Percentiles rank a stretch among this genome's conserved stretches.
phyloP scores from a whole-genome alignment of 768 basidiomycete species.

The Sutorius australiensis region DNA sequence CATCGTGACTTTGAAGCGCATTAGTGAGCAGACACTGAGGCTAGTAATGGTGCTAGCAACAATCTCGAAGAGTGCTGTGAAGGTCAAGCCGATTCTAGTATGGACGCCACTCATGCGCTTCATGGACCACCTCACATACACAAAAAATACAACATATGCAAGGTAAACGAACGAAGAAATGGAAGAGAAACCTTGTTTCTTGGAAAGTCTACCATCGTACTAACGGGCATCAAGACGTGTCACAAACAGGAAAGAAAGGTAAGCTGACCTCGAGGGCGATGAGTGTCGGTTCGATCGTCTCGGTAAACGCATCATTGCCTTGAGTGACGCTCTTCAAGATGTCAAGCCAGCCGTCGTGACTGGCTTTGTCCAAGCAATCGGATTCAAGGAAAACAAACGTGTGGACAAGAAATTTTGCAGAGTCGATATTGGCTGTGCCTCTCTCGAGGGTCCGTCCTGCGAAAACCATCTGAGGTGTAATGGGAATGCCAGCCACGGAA shows the following conservation, averaged over 20 bases:
- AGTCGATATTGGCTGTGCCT: slow-evolving; percentile 50
- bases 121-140: slow-evolving; percentile 74
- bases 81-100: slow-evolving; percentile 84
- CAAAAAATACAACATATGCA: slow-evolving; percentile 71
- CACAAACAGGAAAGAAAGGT: slow-evolving; percentile 11
- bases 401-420: slow-evolving; percentile 67
- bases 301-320: slow-evolving; percentile 35
- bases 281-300: slow-evolving; percentile 41
- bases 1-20: slow-evolving; percentile 85
- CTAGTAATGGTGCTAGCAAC: slow-evolving; percentile 91
- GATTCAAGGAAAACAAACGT: slow-evolving; percentile 81
- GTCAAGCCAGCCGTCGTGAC: slow-evolving; percentile 63
- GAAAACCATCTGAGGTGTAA: slow-evolving; percentile 74
- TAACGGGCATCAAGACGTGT: slow-evolving; percentile 25
- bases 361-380: slow-evolving; percentile 59
- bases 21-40: slow-evolving; percentile 85
- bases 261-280: slow-evolving; percentile 42
- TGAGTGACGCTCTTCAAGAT: slow-evolving; percentile 44
- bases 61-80: slow-evolving; percentile 91
- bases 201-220: slow-evolving; percentile 52
- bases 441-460: slow-evolving; percentile 61
- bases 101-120: slow-evolving; percentile 81
- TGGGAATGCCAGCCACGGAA: slow-evolving; percentile 57
- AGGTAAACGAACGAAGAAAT: slow-evolving; percentile 70
- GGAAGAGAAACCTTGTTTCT: slow-evolving; percentile 47